A percentile compares a stretch with the other conserved stretches of the same genome.
These are phyloP conservation scores for Sphagnum contortum DNA, from an alignment of 225 moss, liverwort and hornwort species.

Conservation along the genomic window DNA sequence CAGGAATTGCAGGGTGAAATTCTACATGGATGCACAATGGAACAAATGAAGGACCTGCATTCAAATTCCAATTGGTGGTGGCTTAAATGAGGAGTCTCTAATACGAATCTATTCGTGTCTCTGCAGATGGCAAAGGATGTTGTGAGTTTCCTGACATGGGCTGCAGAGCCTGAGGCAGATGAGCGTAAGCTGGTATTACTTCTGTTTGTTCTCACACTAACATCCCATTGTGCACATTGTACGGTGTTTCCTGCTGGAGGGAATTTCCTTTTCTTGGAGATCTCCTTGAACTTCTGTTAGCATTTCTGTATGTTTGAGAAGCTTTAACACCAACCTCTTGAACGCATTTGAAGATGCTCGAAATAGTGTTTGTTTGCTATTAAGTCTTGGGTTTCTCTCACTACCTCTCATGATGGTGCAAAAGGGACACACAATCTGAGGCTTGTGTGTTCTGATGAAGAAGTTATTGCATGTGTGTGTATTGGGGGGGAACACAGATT, in stretches of 20 bases:
- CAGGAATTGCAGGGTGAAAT: too few species aligned
- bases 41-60: not conserved
- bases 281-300: not conserved
- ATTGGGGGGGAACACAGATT: constrained; percentile 9
- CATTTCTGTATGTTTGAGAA: too few species aligned
- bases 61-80: not conserved
- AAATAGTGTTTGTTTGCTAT: too few species aligned
- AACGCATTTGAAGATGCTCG: too few species aligned
- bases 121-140: constrained; percentile 85
- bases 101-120: not conserved
- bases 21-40: too few species aligned
- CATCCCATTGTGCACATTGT: not conserved
- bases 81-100: not conserved
- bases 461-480: not conserved
- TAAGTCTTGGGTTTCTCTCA: not conserved
- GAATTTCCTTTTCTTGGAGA: not conserved
- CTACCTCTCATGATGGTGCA: not conserved
- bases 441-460: not conserved
- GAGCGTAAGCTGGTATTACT: constrained; percentile 74
- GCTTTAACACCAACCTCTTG: too few species aligned
- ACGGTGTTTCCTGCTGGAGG: not conserved
- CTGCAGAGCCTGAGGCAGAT: constrained; percentile 84
- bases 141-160: constrained; percentile 69
- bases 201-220: not conserved
- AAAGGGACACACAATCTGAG: not conserved